Evolutionary conservation across 2,329 filamentous ascomycete genomes (phyloP).

Genomic region (Shiraia sp.): DNA sequence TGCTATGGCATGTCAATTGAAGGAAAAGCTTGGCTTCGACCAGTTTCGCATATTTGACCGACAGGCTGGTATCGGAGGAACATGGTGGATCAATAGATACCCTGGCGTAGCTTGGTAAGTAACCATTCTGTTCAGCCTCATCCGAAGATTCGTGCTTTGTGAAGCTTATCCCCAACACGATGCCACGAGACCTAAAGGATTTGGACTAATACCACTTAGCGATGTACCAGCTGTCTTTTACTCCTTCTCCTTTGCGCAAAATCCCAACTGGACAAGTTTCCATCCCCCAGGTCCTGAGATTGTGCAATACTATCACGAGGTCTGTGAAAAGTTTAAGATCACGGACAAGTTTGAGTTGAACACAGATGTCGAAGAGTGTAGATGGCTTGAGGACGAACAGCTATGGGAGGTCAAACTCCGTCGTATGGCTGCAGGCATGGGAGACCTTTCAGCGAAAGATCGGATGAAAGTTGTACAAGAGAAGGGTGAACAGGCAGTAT

Average conservation of each 20-base stretch:
- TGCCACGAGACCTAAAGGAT: too few species aligned
- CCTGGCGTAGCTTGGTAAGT: slow-evolving; percentile 47
- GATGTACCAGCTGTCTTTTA: slow-evolving; percentile 60
- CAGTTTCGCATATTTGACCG: slow-evolving; percentile 66
- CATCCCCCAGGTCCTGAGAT: slow-evolving; percentile 56
- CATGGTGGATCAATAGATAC: slow-evolving; percentile 67
- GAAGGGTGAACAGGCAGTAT: slow-evolving; percentile 53
- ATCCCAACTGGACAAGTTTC: slow-evolving; percentile 55
- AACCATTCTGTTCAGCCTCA: not conserved
- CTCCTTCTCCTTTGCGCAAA: slow-evolving; percentile 60
- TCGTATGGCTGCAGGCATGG: slow-evolving; percentile 56
- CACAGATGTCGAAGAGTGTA: slow-evolving; percentile 58
- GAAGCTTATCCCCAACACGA: too few species aligned
- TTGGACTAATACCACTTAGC: slow-evolving; percentile 14
- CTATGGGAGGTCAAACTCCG: slow-evolving; percentile 60
- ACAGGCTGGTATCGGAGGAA: slow-evolving; percentile 62
- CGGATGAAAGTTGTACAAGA: slow-evolving; percentile 49
- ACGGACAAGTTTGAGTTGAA: slow-evolving; percentile 63
- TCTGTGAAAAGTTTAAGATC: slow-evolving; percentile 57
- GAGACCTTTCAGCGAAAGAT: slow-evolving; percentile 57
- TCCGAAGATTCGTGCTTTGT: too few species aligned
- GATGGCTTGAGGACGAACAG: slow-evolving; percentile 58
- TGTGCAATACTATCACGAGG: slow-evolving; percentile 56
- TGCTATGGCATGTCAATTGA: slow-evolving; percentile 62
- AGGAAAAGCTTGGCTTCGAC: slow-evolving; percentile 60